Percentiles rank a stretch among this genome's conserved stretches.
phyloP scores from a whole-genome alignment of 1,139 yeast species.

The Scheffersomyces segobiensis region DNA sequence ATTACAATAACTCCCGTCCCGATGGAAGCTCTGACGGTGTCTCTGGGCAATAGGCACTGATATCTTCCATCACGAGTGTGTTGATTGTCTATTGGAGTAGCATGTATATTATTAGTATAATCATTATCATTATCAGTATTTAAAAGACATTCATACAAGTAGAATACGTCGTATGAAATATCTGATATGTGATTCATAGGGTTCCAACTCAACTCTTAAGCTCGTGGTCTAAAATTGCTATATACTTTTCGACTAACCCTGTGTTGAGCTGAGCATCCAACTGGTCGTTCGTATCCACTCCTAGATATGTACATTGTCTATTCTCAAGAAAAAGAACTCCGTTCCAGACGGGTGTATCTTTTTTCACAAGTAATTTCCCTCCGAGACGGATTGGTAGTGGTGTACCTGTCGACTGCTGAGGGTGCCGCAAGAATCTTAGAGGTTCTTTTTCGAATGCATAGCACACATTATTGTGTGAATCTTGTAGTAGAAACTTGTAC shows the following conservation, averaged over 20 bases:
- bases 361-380: slow-evolving; percentile 32
- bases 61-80: neutral
- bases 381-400: slow-evolving; percentile 44
- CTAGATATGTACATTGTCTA: slow-evolving; percentile 35
- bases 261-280: slow-evolving; percentile 30
- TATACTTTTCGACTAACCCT: slow-evolving; percentile 37
- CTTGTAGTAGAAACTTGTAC: slow-evolving; percentile 38
- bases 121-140: slow-evolving; percentile 4
- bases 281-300: slow-evolving; percentile 21
- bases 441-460: slow-evolving; percentile 44
- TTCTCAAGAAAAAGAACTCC: slow-evolving; percentile 36
- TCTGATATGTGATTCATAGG: neutral
- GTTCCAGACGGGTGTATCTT: slow-evolving; percentile 32
- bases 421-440: slow-evolving; percentile 31
- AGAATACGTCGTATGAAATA: too few species aligned
- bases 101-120: neutral
- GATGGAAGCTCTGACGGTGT: slow-evolving; percentile 11
- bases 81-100: neutral
- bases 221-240: slow-evolving; percentile 28
- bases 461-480: slow-evolving; percentile 30
- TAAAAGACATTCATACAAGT: slow-evolving; percentile 6
- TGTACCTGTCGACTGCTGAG: slow-evolving; percentile 14
- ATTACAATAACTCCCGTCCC: slow-evolving; percentile 26
- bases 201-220: slow-evolving; percentile 7
- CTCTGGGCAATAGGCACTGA: neutral